Conservation (phyloP, 345 rosid genomes). For the Melastoma malabathricum region DNA sequence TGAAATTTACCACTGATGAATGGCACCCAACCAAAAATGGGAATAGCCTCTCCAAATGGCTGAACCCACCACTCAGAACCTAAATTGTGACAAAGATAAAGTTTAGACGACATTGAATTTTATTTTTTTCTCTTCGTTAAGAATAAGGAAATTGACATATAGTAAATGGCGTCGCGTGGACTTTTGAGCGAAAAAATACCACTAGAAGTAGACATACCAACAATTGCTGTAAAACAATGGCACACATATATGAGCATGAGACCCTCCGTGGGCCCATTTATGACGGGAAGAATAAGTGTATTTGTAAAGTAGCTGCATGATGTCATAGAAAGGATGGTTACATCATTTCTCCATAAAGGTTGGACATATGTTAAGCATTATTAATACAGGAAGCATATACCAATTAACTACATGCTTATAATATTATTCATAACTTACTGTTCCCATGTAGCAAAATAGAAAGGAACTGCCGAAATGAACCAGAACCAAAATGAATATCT, state of each 20-base stretch:
- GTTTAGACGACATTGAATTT: not conserved
- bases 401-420: no score
- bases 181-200: no score
- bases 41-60: slow-evolving; percentile 47
- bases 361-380: no score
- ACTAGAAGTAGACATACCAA: slow-evolving; percentile 37
- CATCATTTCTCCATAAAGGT: no score
- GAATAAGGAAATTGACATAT: no score
- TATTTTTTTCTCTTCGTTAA: no score
- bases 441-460: slow-evolving; percentile 95
- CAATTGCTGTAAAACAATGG: slow-evolving; percentile 71
- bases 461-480: slow-evolving; percentile 90
- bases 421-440: slow-evolving; percentile 32
- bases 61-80: slow-evolving; percentile 98
- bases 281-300: slow-evolving; percentile 78
- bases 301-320: slow-evolving; percentile 75
- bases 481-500: slow-evolving; percentile 86
- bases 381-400: no score
- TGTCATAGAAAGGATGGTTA: no score
- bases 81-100: slow-evolving; percentile 11
- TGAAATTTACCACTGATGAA: slow-evolving; percentile 42
- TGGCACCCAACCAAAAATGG: slow-evolving; percentile 76
- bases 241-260: slow-evolving; percentile 64
- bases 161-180: no score
- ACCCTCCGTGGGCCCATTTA: slow-evolving; percentile 98